These are phyloP conservation scores for Phytophthora kernoviae DNA, from an alignment of 352 stramenopile species.

Conservation along the genomic window DNA sequence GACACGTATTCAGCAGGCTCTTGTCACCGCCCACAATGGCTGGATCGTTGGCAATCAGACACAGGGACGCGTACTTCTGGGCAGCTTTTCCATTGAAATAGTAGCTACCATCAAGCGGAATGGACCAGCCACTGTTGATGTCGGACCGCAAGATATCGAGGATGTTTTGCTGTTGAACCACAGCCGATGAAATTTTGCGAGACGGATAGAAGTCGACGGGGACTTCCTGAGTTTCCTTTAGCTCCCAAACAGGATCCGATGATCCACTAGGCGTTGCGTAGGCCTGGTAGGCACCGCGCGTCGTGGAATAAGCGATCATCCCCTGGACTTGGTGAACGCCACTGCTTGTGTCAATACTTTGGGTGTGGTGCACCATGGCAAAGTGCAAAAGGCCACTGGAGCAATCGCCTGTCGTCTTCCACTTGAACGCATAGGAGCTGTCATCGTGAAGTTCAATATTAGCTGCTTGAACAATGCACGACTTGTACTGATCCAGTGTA, in stretches of 20 bases:
- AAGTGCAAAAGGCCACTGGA: slow-evolving; percentile 60
- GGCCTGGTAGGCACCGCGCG: slow-evolving; percentile 51
- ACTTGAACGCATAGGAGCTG: slow-evolving; percentile 56
- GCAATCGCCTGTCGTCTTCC: slow-evolving; percentile 63
- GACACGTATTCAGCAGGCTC: slow-evolving; percentile 43
- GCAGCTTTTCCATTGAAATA: slow-evolving; percentile 72
- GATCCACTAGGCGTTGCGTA: slow-evolving; percentile 35
- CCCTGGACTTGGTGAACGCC: slow-evolving; percentile 35
- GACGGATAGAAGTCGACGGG: slow-evolving; percentile 54
- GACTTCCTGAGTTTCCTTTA: slow-evolving; percentile 48
- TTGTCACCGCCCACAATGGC: slow-evolving; percentile 43
- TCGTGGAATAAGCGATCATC: slow-evolving; percentile 56
- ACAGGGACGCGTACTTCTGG: slow-evolving; percentile 67
- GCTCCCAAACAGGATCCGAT: slow-evolving; percentile 37
- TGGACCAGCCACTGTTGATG: slow-evolving; percentile 48
- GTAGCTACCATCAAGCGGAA: slow-evolving; percentile 59
- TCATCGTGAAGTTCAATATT: slow-evolving; percentile 49
- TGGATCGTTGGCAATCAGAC: slow-evolving; percentile 58
- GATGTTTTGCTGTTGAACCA: slow-evolving; percentile 44
- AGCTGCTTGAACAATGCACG: slow-evolving; percentile 51
- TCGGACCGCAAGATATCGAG: slow-evolving; percentile 47
- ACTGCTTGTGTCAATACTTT: slow-evolving; percentile 45
- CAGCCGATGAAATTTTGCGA: slow-evolving; percentile 29
- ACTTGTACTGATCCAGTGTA: slow-evolving; percentile 54
- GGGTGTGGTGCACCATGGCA: slow-evolving; percentile 54